Evolutionary conservation across 2,329 filamentous ascomycete species (phyloP).

Genomic region (Coniochaeta ligniaria): DNA sequence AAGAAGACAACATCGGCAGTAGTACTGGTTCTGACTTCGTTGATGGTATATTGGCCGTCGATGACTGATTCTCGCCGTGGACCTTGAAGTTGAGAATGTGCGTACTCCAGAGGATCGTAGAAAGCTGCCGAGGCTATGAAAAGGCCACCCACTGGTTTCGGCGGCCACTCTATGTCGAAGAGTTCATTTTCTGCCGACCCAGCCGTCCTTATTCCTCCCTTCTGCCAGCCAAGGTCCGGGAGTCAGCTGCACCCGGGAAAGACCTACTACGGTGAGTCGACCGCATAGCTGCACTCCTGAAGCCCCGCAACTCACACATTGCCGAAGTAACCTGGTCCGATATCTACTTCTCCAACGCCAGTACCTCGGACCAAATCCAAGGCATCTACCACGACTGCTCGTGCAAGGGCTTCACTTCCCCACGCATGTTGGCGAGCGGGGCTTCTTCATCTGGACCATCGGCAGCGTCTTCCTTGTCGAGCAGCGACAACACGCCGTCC

Average conservation of each 20-base stretch:
- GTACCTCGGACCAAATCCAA: slow-evolving; percentile 12
- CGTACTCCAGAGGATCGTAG: too few relatives aligned
- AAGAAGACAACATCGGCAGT: too few relatives aligned
- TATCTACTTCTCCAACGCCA: slow-evolving; percentile 14
- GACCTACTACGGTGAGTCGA: slow-evolving; percentile 25
- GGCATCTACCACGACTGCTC: slow-evolving; percentile 8
- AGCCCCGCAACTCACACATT: not conserved
- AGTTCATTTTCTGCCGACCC: too few relatives aligned
- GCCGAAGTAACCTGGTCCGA: slow-evolving; percentile 26
- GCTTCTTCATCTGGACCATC: slow-evolving; percentile 21
- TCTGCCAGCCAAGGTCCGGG: slow-evolving; percentile 23
- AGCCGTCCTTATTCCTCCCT: too few relatives aligned
- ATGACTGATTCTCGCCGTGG: too few relatives aligned
- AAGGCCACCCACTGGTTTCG: too few relatives aligned
- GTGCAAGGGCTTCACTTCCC: slow-evolving; percentile 10
- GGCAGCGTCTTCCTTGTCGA: slow-evolving; percentile 13
- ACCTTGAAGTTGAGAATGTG: too few relatives aligned
- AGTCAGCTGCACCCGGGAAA: slow-evolving; percentile 18
- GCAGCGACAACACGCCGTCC: too few relatives aligned
- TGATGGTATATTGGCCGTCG: too few relatives aligned
- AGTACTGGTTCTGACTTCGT: too few relatives aligned
- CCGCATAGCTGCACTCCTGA: not conserved
- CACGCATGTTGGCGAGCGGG: slow-evolving; percentile 14
- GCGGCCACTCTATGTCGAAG: too few relatives aligned
- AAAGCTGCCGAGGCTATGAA: too few relatives aligned